Percentiles rank a stretch among this genome's conserved stretches.
phyloP scores from a whole-genome alignment of 176 grass and related monocot genomes.

The Rhynchospora tenuis region DNA sequence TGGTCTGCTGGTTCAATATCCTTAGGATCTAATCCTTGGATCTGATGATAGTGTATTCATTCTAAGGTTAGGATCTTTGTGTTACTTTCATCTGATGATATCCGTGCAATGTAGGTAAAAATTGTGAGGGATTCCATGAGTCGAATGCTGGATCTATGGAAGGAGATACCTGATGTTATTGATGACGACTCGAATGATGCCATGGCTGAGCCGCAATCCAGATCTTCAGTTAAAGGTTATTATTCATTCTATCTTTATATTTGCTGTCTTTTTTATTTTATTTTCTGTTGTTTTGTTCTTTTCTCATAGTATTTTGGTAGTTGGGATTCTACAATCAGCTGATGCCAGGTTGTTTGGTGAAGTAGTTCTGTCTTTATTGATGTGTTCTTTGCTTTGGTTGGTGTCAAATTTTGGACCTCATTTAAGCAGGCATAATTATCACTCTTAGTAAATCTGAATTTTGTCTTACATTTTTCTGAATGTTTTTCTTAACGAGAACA shows the following conservation, averaged over 20 bases:
- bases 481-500: not conserved
- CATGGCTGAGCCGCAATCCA: slow-evolving; percentile 29
- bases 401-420: not conserved
- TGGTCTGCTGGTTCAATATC: no score
- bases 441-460: not conserved
- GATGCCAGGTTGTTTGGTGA: not conserved
- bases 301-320: slow-evolving; percentile 5
- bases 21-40: not conserved
- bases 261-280: not conserved
- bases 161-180: slow-evolving; percentile 59
- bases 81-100: not conserved
- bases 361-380: not conserved
- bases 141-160: slow-evolving; percentile 89
- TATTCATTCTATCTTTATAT: slow-evolving; percentile 2
- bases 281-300: not conserved
- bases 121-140: slow-evolving; percentile 90
- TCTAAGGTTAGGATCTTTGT: slow-evolving; percentile 1
- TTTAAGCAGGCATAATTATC: not conserved
- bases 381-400: slow-evolving; percentile 8
- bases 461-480: not conserved
- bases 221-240: slow-evolving; percentile 55
- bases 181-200: slow-evolving; percentile 32
- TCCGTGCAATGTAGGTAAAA: slow-evolving; percentile 74
- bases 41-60: slow-evolving; percentile 27
- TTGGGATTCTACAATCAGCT: slow-evolving; percentile 17